Base-by-base conservation (phyloP, 1,284 basidiomycete species). In the Cutaneotrichosporon sp. region DNA sequence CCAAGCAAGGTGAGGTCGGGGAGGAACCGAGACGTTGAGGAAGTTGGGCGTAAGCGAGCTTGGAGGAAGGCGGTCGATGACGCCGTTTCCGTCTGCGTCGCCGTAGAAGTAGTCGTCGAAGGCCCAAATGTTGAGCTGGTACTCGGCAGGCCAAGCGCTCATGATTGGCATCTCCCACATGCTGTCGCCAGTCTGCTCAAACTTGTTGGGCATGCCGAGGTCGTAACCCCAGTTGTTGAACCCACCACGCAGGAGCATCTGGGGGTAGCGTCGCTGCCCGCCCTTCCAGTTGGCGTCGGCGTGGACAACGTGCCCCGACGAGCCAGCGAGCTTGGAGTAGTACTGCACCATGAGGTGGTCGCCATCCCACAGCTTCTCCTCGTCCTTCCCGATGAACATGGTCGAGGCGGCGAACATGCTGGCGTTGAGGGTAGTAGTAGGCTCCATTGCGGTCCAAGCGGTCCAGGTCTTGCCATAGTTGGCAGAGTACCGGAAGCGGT, bases 161-260 rank as follows among this genome's bases (percentile, higher is more conserved):
- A 91, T 92, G 74, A 95, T 87, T 72, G 78, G 76, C 34, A 80
- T 67, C 47, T 67, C 56, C 79, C 79, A 80, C 24, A 67, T 64
- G 20, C 87, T 85, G 43, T 90, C 83, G 3, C 79, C 77, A 47
- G 84, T 83, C 60, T 87, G 84, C 43, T 79, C 79, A 86, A 93
- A 89, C 65, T 84, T 71, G 43, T 89, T 83, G 0, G 84, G 69
- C 51, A 92, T 84, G 73, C 92, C 92, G 64, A 87, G 83, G 80
- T 95, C 92, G 73, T 86, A 93, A 63, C 92, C 92, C 91, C 91
- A 95, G 49, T 85, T 81, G 74, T 95, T 95, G 84, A 91, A 95
- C 1, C 86, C 85, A 57, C 92, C 92, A 70, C 92, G 88, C 51
- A 87, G 89, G 54, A 95, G 81, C 69, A 93, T 83, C 73, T 93